Evolutionary conservation across 1,139 yeast genomes (phyloP), one percentile per base, ranked within the genome.

Genomic region (Candida mesenterica): DNA sequence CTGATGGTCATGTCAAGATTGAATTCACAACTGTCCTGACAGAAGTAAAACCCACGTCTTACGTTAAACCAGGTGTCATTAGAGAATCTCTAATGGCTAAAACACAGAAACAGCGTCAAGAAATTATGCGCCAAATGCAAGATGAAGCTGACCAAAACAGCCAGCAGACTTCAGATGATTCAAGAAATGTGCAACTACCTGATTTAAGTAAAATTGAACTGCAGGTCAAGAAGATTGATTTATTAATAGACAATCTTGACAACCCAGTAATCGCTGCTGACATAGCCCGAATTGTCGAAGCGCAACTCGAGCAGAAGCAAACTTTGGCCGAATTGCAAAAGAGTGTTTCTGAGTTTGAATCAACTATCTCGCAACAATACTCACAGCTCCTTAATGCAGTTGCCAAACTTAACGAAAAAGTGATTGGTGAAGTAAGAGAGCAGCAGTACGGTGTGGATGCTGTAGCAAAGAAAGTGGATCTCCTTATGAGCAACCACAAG

Each of bases 391-490:
- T 65, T 15, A 49, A 48, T 3, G 59, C 73, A 0, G 52, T 70
- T 4, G 46, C 65, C 2, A 50, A 50, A 32, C 49, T 67, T 15
- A 68, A 68, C 40, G 67, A 67, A 36, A 65, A 59, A 37, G 62
- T 68, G 7, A 64, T 70, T 36, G 70, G 70, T 2, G 75, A 69
- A 46, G 72, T 71, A 3, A 59, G 71, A 45, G 72, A 65, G 41
- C 73, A 71, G 29, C 74, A 67, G 37, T 52, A 44, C 34, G 59
- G 62, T 15, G 58, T 64, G 33, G 65, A 59, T 14, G 67, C 61
- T 35, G 39, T 69, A 14, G 48, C 59, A 14, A 59, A 55, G 31
- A 69, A 70, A 41, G 73, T 71, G 3, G 74, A 68, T 40, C 50
- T 68, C 33, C 53, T 71, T 24, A 67, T 69, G 74, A 51, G 54